Evolutionary conservation across 371 early-diverging fungal genomes (phyloP).

Genomic region (Catenaria anguillulae): DNA sequence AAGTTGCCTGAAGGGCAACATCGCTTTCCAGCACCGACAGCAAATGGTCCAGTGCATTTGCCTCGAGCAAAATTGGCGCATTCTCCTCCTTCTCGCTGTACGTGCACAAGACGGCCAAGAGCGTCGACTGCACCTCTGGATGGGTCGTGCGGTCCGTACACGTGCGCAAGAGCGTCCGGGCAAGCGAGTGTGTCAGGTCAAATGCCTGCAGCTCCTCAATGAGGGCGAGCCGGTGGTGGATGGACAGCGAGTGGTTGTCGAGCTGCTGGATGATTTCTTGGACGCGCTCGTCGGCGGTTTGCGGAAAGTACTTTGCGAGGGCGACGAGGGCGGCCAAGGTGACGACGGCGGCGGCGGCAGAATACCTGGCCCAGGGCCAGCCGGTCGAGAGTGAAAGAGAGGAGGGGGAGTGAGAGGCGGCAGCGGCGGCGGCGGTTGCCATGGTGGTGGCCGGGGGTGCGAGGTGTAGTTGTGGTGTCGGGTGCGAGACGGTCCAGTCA

Average conservation of each 20-base stretch:
- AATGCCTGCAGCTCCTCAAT: background rate
- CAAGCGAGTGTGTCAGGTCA: background rate
- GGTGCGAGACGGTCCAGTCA: too few relatives aligned
- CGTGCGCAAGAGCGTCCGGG: background rate
- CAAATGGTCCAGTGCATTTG: background rate
- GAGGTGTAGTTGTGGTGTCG: too few relatives aligned
- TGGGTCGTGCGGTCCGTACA: background rate
- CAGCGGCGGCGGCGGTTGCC: too few relatives aligned
- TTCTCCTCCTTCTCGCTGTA: background rate
- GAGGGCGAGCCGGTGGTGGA: background rate
- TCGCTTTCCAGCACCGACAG: background rate
- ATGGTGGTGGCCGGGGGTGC: too few relatives aligned
- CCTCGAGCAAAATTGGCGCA: background rate
- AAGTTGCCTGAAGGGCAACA: background rate
- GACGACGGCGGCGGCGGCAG: too few relatives aligned
- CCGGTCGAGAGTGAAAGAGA: too few relatives aligned
- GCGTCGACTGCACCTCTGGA: background rate
- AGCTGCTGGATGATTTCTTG: background rate
- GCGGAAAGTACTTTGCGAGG: too few relatives aligned
- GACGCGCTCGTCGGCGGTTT: too few relatives aligned
- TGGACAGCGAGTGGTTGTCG: background rate
- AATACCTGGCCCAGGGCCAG: too few relatives aligned
- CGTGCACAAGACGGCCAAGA: background rate
- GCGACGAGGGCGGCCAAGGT: too few relatives aligned
- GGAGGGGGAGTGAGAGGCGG: too few relatives aligned